Evolutionary conservation across 2,329 filamentous ascomycete genomes (phyloP), one percentile per base, ranked within the genome.

Genomic region (Ascochyta fabae): DNA sequence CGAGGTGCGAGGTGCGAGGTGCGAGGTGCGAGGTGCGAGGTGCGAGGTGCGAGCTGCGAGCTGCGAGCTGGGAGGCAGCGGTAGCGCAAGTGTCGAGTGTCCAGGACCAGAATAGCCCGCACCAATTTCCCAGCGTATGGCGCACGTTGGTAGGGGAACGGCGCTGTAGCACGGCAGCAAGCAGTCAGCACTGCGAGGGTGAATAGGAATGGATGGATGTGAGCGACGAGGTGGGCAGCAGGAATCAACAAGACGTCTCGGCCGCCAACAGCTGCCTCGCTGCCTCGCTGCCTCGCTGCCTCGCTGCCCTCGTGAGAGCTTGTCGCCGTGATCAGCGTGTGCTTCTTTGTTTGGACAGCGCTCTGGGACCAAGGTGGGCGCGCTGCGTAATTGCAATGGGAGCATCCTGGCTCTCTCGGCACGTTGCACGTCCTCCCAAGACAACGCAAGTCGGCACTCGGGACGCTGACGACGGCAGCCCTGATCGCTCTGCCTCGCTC

Each of bases 71-170:
- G 9, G 53, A 50, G 47, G 53, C 23, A 31, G 53, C 43, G 23
- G 47, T 50, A 47, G 51, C 40, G 45, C 45, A 26, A 16, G 4
- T 16, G 19, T 13, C 15, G 19, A 40, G 2, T 13, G 29, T 29
- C 40, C 19, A 29, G 23, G 33, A 44, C 41, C 26, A 45, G 38
- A 41, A 45, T 47, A 45, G 48, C 24, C 26, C 22, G 38, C 27
- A 44, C 16, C 22, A 29, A 27, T 13, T 10, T 54, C 31, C 36
- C 31, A 39, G 45, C 34, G n/a, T 31, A 41, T 35, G 47, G 47
- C 49, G 49, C 49, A 53, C 35, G 50, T 53, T 53, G 50, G 38
- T 53, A 40, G 36, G 50, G 50, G 43, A 39, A 47, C 31, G 35
- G 47, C 39, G 26, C 39, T 9, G 51, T 43, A 31, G 29, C 12